Percentiles rank a stretch among this genome's conserved stretches.
phyloP scores from a whole-genome alignment of 1,284 basidiomycete genomes.

The Pascua guehoae region DNA sequence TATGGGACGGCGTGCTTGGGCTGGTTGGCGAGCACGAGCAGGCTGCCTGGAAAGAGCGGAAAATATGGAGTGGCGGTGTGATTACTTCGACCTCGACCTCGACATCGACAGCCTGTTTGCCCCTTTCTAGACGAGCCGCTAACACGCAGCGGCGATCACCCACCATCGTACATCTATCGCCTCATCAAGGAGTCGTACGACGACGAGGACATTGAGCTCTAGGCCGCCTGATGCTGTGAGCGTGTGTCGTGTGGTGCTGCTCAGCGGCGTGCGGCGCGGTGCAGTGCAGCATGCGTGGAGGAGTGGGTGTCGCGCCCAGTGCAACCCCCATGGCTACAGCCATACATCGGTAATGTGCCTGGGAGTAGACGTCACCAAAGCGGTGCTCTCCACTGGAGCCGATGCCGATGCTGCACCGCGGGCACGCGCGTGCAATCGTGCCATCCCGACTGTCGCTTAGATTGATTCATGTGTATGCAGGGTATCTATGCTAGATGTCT shows the following conservation, averaged over 20 bases:
- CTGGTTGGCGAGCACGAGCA: too few species aligned
- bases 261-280: neutral
- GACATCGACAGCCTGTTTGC: too few species aligned
- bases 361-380: too few species aligned
- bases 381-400: too few species aligned
- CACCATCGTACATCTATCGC: slow-evolving; percentile 84
- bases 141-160: slow-evolving; percentile 72
- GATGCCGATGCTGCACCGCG: too few species aligned
- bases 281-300: neutral
- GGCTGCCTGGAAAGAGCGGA: too few species aligned
- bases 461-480: slow-evolving; percentile 19
- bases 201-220: slow-evolving; percentile 76
- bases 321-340: neutral
- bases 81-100: too few species aligned
- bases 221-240: neutral
- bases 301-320: too few species aligned
- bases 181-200: slow-evolving; percentile 88
- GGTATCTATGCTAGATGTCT: slow-evolving; percentile 17
- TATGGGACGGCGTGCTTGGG: too few species aligned
- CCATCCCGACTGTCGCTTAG: neutral
- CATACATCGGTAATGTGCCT: slow-evolving; percentile 1
- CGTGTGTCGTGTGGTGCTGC: neutral
- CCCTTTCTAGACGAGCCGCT: slow-evolving; percentile 11
- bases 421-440: too few species aligned
- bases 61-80: too few species aligned